Evolutionary conservation across 2,329 filamentous ascomycete species (phyloP), one percentile per base, ranked within the genome.

Genomic region (Colletotrichum shisoi): DNA sequence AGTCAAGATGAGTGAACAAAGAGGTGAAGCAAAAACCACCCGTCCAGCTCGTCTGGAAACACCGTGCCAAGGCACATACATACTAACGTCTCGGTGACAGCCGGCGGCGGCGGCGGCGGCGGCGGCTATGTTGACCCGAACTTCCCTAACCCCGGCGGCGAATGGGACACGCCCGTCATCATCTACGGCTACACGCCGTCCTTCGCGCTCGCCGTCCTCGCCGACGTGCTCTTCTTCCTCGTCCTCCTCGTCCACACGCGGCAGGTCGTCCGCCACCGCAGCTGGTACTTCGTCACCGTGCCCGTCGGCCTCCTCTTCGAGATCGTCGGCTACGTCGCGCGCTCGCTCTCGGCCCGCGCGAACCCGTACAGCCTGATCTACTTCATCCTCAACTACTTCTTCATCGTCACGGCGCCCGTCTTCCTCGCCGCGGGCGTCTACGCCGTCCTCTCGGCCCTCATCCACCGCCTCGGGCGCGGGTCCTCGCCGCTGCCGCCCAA

Each of bases 331-430:
- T 85, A 85, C 71, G 72, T 81, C 59, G 80, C 81, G 57, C 80
- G 83, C 9, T 76, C 77, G 2, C 78, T 85, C n/a, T 83, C 81
- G 1, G 78, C 81, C 31, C 78, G 80, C 69, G 75, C 80, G 51
- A 79, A 86, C 68, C 85, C 85, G 0, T 87, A 86, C 73, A 77
- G 81, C 67, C 78, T 86, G 17, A 75, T 82, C 44, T 87, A 81
- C 77, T 87, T 87, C 70, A 83, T 87, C 45, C 75, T 85, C 52
- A 84, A 86, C 72, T 87, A 87, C 77, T 87, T 87, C 78, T 85
- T 85, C 78, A 85, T 87, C 73, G 85, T 87, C 68, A 83, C 83
- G 0, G 85, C 85, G 0, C 85, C 85, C 1, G 85, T 87, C 44
- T 85, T 87, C 71, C 81, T 87, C 74, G 80, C 83, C 17, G 85